phyloP scores from a whole-genome alignment of 2,329 filamentous ascomycete genomes.

The Ilyonectria destructans region DNA sequence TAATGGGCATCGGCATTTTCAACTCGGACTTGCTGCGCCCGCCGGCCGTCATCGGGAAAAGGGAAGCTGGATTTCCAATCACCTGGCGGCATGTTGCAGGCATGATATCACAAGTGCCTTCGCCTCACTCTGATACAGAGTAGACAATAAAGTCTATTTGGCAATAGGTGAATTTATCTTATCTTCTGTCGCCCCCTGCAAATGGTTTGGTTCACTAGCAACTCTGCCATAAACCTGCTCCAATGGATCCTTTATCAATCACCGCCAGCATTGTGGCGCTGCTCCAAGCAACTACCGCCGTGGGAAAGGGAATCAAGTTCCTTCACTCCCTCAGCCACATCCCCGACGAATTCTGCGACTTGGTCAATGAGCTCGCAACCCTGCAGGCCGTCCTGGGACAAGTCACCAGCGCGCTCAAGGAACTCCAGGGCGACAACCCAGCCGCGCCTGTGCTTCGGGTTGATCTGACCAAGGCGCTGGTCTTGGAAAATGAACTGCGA shows the following conservation, averaged over 20 bases:
- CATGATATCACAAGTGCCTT: too few species aligned
- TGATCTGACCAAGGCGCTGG: background rate
- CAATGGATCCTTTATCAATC: background rate
- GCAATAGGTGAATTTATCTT: too few species aligned
- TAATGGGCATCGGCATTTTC: too few species aligned
- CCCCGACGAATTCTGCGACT: background rate
- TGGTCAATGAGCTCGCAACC: background rate
- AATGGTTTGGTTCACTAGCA: background rate
- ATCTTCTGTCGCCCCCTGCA: too few species aligned
- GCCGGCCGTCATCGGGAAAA: too few species aligned
- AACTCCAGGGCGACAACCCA: background rate
- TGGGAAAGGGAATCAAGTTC: background rate
- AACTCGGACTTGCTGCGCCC: too few species aligned
- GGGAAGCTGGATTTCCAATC: too few species aligned
- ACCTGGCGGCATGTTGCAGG: too few species aligned
- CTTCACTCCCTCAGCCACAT: background rate
- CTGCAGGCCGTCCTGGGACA: background rate
- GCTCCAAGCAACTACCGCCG: background rate
- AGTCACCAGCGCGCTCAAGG: background rate
- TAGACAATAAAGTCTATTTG: too few species aligned
- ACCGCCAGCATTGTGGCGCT: background rate
- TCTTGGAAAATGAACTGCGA: background rate
- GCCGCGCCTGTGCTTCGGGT: background rate
- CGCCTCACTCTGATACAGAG: too few species aligned
- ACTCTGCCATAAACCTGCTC: background rate